Conservation (phyloP, 2,329 filamentous ascomycete genomes). For the Monosporascus sp. region DNA sequence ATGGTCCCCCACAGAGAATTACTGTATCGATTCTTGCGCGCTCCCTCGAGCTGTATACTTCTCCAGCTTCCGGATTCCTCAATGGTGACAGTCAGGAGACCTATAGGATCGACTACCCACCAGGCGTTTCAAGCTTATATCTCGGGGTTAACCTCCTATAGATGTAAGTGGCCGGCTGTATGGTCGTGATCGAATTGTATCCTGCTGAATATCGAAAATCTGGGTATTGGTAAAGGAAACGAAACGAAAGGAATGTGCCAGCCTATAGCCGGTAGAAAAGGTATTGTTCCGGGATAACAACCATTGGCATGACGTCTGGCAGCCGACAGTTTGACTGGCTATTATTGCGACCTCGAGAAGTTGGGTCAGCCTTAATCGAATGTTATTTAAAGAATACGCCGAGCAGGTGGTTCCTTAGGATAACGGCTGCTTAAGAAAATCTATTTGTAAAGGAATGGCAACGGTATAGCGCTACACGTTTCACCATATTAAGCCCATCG, state of each 20-base stretch:
- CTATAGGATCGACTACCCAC: constrained; percentile 15
- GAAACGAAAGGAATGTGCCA: neutral
- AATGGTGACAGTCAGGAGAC: constrained; percentile 8
- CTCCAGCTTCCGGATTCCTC: constrained; percentile 4
- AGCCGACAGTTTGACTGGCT: neutral
- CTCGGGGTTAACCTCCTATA: neutral
- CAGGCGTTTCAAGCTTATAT: constrained; percentile 8
- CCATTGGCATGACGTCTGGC: neutral
- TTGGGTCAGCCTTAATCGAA: too few relatives aligned
- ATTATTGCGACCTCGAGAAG: neutral
- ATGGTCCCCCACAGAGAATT: neutral
- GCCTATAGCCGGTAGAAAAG: neutral
- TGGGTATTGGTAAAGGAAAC: neutral
- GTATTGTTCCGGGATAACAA: neutral
- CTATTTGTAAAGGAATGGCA: too few relatives aligned
- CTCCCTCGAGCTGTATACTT: constrained; percentile 8
- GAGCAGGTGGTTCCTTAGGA: too few relatives aligned
- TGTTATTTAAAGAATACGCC: too few relatives aligned
- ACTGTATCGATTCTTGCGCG: neutral
- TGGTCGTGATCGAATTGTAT: neutral
- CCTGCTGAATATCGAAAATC: neutral
- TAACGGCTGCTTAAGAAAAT: too few relatives aligned
- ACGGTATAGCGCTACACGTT: too few relatives aligned
- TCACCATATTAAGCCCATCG: too few relatives aligned
- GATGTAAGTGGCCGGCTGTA: neutral